phyloP scores from a whole-genome alignment of 2,329 filamentous ascomycete species.

The Trichoderma sp. region DNA sequence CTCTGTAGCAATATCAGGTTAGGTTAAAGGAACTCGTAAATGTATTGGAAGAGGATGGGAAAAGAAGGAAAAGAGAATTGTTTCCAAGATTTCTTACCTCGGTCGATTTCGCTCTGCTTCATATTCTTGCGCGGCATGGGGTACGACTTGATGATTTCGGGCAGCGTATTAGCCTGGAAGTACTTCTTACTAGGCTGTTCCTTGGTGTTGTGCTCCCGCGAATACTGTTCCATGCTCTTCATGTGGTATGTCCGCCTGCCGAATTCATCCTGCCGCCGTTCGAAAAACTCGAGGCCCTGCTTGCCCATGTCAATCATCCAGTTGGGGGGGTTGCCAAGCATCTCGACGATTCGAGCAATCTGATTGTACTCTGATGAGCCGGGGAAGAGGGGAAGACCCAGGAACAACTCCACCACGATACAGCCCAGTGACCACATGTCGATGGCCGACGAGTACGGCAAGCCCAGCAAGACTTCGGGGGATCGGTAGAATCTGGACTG shows the following conservation, averaged over 20 bases:
- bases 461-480: constrained; percentile 88
- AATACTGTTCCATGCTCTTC: constrained; percentile 98
- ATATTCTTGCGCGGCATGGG: constrained; percentile 99
- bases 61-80: not conserved
- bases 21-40: not conserved
- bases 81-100: constrained; percentile 59
- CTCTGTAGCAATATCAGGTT: constrained; percentile 57
- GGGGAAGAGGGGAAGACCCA: constrained; percentile 90
- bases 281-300: constrained; percentile 95
- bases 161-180: constrained; percentile 89
- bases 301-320: constrained; percentile 99
- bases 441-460: constrained; percentile 97
- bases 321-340: constrained; percentile 92
- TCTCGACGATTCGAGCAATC: constrained; percentile 93
- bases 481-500: constrained; percentile 98
- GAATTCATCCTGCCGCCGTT: constrained; percentile 88
- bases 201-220: constrained; percentile 90
- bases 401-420: constrained; percentile 95
- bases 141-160: constrained; percentile 96
- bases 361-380: constrained; percentile 99
- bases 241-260: constrained; percentile 86
- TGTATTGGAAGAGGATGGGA: not conserved
- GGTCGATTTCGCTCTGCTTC: constrained; percentile 93
- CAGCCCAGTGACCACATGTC: constrained; percentile 99
- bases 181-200: constrained; percentile 99